Evolutionary conservation across 2,329 filamentous ascomycete genomes (phyloP).

Genomic region (Escovopsis weberi): DNA sequence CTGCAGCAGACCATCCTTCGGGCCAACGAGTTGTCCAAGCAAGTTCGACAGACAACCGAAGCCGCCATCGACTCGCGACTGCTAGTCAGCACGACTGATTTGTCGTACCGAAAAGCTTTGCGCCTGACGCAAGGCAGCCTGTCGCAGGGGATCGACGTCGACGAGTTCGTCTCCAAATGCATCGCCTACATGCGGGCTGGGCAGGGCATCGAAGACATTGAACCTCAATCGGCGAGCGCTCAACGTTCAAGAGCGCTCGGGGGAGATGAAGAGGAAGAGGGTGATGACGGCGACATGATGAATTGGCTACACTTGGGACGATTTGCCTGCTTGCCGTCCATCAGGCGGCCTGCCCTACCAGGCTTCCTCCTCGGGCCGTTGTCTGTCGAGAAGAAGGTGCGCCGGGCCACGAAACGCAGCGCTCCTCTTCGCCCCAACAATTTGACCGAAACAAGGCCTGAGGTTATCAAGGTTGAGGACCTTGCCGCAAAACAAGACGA

Average conservation of each 20-base stretch:
- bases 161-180: conserved; percentile 84
- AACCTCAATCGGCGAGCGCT: conserved; percentile 35
- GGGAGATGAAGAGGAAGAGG: conserved; percentile 34
- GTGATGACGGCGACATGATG: conserved; percentile 61
- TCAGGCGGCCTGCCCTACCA: conserved; percentile 59
- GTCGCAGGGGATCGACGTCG: conserved; percentile 66
- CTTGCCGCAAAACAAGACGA: conserved; percentile 67
- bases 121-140: conserved; percentile 59
- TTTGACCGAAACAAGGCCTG: conserved; percentile 56
- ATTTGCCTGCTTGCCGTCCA: conserved; percentile 58
- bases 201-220: conserved; percentile 36
- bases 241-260: conserved; percentile 29
- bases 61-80: conserved; percentile 83
- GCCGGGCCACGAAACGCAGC: conserved; percentile 55
- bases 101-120: conserved; percentile 64
- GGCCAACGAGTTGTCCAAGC: conserved; percentile 49
- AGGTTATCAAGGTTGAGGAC: conserved; percentile 62
- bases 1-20: conserved; percentile 51
- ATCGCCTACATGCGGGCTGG: conserved; percentile 73
- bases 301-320: conserved; percentile 79
- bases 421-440: conserved; percentile 56
- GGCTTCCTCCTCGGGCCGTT: conserved; percentile 81
- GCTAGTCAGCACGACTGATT: conserved; percentile 65
- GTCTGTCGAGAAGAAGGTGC: conserved; percentile 72
- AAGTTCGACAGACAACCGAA: conserved; percentile 77